phyloP scores from a whole-genome alignment of 202 grass and related monocot species.

The Zoysia matrella region DNA sequence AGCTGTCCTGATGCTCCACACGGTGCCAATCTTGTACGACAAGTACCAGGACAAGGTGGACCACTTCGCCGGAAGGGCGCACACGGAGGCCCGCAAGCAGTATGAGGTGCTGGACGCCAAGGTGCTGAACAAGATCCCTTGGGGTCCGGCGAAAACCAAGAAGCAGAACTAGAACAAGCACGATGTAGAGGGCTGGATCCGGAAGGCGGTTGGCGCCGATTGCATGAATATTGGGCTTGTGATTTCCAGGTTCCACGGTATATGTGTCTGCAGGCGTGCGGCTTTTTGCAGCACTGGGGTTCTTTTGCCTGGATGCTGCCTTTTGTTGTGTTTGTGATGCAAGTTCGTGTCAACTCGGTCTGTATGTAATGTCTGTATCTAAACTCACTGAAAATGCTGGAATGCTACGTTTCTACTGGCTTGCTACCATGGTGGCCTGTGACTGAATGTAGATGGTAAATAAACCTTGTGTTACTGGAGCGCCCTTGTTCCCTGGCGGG shows the following conservation, averaged over 20 bases:
- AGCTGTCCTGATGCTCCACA: constrained; percentile 74
- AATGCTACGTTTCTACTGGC: constrained; percentile 7
- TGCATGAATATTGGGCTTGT: background rate
- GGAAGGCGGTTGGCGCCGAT: background rate
- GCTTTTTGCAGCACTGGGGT: background rate
- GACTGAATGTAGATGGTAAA: constrained; percentile 17
- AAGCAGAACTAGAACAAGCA: constrained; percentile 67
- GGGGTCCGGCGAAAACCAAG: constrained; percentile 58
- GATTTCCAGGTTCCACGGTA: background rate
- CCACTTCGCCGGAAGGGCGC: constrained; percentile 63
- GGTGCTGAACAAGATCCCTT: constrained; percentile 86
- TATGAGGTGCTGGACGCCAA: constrained; percentile 77
- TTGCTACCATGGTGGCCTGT: background rate
- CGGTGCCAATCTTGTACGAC: constrained; percentile 82
- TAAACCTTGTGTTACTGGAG: background rate
- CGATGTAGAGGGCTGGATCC: background rate
- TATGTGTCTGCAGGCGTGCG: background rate
- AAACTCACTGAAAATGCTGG: background rate
- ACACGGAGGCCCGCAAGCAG: constrained; percentile 61
- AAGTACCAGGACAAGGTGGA: constrained; percentile 95
- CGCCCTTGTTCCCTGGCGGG: no score
- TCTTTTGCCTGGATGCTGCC: constrained; percentile 12
- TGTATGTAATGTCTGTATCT: constrained; percentile 20
- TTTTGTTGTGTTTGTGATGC: background rate
- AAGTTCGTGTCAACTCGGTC: background rate